phyloP scores from a whole-genome alignment of 2,329 filamentous ascomycete species.

The Periglandula ipomoeae region DNA sequence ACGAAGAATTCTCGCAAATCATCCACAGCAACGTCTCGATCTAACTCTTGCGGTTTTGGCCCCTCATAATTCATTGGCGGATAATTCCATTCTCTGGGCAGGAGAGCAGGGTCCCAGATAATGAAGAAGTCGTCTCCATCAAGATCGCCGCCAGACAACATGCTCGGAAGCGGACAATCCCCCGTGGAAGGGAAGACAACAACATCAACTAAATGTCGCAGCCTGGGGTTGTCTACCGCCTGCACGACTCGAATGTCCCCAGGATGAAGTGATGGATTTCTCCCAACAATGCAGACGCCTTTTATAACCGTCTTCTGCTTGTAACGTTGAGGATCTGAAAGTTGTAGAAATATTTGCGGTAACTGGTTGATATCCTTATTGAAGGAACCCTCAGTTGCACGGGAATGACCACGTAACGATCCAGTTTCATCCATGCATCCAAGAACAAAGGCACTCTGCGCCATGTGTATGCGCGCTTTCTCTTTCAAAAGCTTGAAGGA shows the following conservation, averaged over 20 bases:
- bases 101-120: conserved; percentile 73
- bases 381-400: conserved; percentile 29
- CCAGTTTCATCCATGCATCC: conserved; percentile 82
- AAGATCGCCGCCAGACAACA: conserved; percentile 93
- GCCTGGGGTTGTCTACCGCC: conserved; percentile 64
- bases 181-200: conserved; percentile 80
- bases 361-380: conserved; percentile 42
- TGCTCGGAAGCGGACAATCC: conserved; percentile 76
- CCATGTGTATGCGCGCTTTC: conserved; percentile 76
- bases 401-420: conserved; percentile 61
- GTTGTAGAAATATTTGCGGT: conserved; percentile 84
- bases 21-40: conserved; percentile 55
- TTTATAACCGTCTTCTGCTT: conserved; percentile 55
- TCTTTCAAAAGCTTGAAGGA: conserved; percentile 85
- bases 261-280: conserved; percentile 89
- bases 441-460: conserved; percentile 77
- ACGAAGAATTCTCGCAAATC: conserved; percentile 84
- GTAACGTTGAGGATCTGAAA: conserved; percentile 49
- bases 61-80: conserved; percentile 69
- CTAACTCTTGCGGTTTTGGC: conserved; percentile 43
- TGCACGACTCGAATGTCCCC: conserved; percentile 84
- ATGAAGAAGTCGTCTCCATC: conserved; percentile 95
- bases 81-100: conserved; percentile 62
- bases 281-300: conserved; percentile 73
- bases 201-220: conserved; percentile 73